A percentile compares a stretch with the other conserved stretches of the same genome.
Evolutionary conservation across 768 basidiomycete genomes (phyloP).

Genomic region (Glaciozyma martinii): DNA sequence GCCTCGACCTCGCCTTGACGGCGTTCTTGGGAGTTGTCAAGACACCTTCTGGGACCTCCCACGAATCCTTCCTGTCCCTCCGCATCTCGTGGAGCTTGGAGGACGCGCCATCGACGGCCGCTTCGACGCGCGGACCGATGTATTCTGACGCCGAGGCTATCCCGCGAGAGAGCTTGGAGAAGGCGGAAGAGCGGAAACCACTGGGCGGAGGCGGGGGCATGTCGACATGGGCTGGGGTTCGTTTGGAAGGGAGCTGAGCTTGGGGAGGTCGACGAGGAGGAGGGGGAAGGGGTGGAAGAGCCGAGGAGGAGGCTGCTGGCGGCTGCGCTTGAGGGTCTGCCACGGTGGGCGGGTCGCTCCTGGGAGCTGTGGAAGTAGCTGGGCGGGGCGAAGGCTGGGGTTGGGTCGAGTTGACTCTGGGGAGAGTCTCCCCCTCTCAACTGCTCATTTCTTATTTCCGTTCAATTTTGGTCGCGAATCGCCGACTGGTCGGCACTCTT

Average conservation of each 20-base stretch:
- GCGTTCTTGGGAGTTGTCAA: neutral
- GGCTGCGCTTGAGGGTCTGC: too few species aligned
- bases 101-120: neutral
- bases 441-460: too few species aligned
- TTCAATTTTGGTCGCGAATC: too few species aligned
- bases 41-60: neutral
- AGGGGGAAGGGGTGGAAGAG: neutral
- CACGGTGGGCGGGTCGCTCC: too few species aligned
- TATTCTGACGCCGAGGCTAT: neutral
- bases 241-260: neutral
- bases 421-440: too few species aligned
- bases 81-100: neutral
- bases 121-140: neutral
- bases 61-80: neutral
- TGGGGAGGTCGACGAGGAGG: neutral
- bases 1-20: neutral
- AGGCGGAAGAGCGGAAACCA: neutral
- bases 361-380: too few species aligned
- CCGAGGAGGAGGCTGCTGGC: too few species aligned
- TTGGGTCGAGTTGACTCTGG: too few species aligned
- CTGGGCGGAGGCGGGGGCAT: neutral
- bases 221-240: neutral
- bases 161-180: neutral
- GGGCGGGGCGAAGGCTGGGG: too few species aligned
- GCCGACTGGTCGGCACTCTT: too few species aligned